Evolutionary conservation across 352 stramenopile genomes (phyloP).

Genomic region (Pythium dissimile): DNA sequence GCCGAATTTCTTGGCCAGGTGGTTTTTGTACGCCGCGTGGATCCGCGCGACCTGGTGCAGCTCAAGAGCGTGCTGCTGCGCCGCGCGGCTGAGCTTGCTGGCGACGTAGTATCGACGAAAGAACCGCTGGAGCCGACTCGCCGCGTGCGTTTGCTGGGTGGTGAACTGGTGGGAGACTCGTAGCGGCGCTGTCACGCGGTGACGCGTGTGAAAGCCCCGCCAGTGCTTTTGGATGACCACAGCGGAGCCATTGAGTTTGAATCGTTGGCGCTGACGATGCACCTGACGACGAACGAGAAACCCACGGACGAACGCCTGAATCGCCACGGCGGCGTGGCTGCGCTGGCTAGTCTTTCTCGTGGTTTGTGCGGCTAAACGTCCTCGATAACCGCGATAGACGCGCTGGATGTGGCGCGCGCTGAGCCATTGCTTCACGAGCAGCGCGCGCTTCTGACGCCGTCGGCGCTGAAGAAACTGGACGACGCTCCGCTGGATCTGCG

Average conservation of each 20-base stretch:
- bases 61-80: constrained; percentile 7
- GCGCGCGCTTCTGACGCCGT: background rate
- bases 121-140: constrained; percentile 33
- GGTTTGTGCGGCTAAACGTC: constrained; percentile 5
- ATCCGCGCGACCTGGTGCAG: constrained; percentile 30
- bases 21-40: constrained; percentile 50
- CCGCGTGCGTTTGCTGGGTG: constrained; percentile 30
- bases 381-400: constrained; percentile 34
- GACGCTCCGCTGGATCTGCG: constrained; percentile 34
- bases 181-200: background rate
- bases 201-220: constrained; percentile 25
- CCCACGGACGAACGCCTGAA: constrained; percentile 27
- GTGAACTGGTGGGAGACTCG: background rate
- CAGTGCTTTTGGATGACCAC: constrained; percentile 26
- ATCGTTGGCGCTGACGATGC: constrained; percentile 7
- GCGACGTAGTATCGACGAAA: constrained; percentile 27
- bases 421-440: constrained; percentile 33
- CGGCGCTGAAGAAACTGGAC: constrained; percentile 24
- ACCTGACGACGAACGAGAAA: constrained; percentile 20
- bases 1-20: constrained; percentile 59
- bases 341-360: background rate
- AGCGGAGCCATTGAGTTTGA: background rate
- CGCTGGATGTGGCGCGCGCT: constrained; percentile 39
- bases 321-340: constrained; percentile 1
- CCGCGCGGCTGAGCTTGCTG: constrained; percentile 24